Conservation (phyloP, 495 filamentous ascomycete genomes). For the Penicillium manginii region DNA sequence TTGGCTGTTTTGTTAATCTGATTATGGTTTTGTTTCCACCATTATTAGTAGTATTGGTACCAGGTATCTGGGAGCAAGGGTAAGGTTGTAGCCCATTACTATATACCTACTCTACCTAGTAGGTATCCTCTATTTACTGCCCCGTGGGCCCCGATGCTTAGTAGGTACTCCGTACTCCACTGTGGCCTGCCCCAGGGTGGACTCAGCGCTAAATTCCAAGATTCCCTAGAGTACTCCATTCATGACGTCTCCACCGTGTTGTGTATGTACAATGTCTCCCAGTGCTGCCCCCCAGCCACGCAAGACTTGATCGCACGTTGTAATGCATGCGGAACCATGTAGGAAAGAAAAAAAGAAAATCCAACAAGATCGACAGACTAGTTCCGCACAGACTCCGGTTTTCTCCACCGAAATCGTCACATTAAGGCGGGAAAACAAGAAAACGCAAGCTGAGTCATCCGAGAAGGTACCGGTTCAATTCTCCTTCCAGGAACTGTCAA, state of each 20-base stretch:
- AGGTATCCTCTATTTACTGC: too few relatives aligned
- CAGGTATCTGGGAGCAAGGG: too few relatives aligned
- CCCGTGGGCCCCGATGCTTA: too few relatives aligned
- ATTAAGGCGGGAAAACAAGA: constrained; percentile 23
- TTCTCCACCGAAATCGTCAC: constrained; percentile 19
- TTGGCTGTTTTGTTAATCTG: too few relatives aligned
- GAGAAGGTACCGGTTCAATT: neutral
- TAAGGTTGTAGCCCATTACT: too few relatives aligned
- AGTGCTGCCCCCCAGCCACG: neutral
- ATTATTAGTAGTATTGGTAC: too few relatives aligned
- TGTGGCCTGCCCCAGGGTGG: too few relatives aligned
- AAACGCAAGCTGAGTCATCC: constrained; percentile 20
- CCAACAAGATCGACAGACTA: constrained; percentile 11
- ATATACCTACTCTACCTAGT: too few relatives aligned
- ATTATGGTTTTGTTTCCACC: too few relatives aligned
- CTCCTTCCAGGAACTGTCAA: neutral
- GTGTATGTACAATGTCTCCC: neutral
- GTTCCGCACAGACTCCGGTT: constrained; percentile 8
- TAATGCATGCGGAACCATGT: neutral
- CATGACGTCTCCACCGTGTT: neutral
- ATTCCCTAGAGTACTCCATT: too few relatives aligned
- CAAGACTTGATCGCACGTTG: neutral
- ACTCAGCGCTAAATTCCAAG: neutral
- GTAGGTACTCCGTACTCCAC: too few relatives aligned
- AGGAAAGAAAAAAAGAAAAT: neutral